These are phyloP conservation scores for Fusarium robinianum DNA, from an alignment of 2,329 filamentous ascomycete genomes.

Conservation along the genomic window DNA sequence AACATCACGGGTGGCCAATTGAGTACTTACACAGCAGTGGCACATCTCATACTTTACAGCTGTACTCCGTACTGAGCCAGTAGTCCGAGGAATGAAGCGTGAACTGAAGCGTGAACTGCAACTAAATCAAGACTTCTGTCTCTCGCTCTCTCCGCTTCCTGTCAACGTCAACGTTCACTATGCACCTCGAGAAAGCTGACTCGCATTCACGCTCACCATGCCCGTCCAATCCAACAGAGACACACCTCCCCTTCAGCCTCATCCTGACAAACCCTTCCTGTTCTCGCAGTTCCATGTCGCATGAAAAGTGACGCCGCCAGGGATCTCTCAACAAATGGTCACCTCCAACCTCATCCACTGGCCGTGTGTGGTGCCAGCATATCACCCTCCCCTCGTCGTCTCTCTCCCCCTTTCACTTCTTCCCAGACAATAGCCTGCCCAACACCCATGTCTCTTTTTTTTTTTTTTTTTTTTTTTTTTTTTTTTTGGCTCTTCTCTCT, in stretches of 20 bases:
- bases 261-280: constrained; percentile 21
- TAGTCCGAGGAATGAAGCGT: constrained; percentile 12
- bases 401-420: constrained; percentile 14
- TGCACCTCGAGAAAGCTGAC: constrained; percentile 21
- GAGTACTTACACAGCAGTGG: too few species aligned
- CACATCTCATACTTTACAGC: too few species aligned
- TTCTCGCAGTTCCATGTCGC: background rate
- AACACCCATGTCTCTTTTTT: too few species aligned
- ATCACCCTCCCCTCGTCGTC: constrained; percentile 10
- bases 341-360: constrained; percentile 18
- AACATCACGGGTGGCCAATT: too few species aligned
- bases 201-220: constrained; percentile 22
- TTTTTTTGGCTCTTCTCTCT: too few species aligned
- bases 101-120: background rate
- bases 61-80: too few species aligned
- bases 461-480: constrained; percentile 12
- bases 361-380: constrained; percentile 35
- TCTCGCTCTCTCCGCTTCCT: constrained; percentile 17
- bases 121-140: constrained; percentile 1
- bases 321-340: constrained; percentile 27
- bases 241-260: constrained; percentile 12
- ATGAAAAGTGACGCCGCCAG: constrained; percentile 11
- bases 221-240: constrained; percentile 23
- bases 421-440: too few species aligned
- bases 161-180: constrained; percentile 10